These are phyloP conservation scores for Salix exigua DNA, from an alignment of 345 rosid species.

Conservation along the genomic window DNA sequence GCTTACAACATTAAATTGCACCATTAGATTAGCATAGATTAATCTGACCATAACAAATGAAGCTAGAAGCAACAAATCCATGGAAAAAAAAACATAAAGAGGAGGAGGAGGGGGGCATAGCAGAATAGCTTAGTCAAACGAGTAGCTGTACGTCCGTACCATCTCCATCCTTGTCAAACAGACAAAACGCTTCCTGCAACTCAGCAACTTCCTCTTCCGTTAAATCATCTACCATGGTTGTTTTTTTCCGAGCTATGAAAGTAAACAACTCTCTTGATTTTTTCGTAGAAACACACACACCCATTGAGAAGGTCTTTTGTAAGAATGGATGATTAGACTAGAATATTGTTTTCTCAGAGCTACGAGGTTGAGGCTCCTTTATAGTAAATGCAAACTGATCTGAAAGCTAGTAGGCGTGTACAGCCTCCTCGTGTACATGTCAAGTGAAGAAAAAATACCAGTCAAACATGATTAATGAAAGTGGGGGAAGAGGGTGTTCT, in stretches of 20 bases:
- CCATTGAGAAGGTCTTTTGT: not conserved
- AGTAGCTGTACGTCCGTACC: slow-evolving; percentile 29
- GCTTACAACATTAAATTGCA: no score
- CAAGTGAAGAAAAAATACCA: not conserved
- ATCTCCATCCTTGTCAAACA: slow-evolving; percentile 77
- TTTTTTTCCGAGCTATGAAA: not conserved
- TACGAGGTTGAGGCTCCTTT: not conserved
- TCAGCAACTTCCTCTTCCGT: slow-evolving; percentile 48
- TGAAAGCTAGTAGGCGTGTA: not conserved
- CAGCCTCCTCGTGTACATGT: not conserved
- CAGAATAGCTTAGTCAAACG: not conserved
- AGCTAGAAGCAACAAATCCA: no score
- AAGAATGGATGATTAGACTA: not conserved
- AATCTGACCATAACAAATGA: not conserved
- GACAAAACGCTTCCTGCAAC: slow-evolving; percentile 63
- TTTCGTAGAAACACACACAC: not conserved
- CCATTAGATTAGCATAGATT: no score
- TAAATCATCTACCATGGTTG: slow-evolving; percentile 24
- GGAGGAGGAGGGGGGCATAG: not conserved
- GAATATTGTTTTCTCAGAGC: not conserved
- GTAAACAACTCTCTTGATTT: not conserved
- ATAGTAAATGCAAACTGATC: not conserved
- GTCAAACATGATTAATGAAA: not conserved
- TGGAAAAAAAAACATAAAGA: not conserved
- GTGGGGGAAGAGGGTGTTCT: not conserved